phyloP scores from a whole-genome alignment of 1,284 basidiomycete genomes.

The Gymnopus androsaceus region DNA sequence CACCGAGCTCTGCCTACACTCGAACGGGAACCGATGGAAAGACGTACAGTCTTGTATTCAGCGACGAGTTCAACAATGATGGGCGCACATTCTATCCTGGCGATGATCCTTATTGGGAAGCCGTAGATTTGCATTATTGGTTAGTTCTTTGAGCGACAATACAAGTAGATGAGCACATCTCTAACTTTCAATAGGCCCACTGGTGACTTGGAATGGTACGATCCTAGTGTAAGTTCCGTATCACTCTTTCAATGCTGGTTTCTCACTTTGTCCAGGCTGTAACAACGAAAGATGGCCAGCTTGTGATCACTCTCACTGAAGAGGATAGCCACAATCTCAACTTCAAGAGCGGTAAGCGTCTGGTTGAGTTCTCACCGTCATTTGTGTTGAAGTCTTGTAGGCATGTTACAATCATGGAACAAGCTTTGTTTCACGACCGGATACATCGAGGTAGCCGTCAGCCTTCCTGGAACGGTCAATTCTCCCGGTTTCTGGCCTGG shows the following conservation, averaged over 20 bases:
- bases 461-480: constrained; percentile 73
- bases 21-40: constrained; percentile 71
- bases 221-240: constrained; percentile 55
- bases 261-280: constrained; percentile 45
- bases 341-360: constrained; percentile 69
- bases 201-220: constrained; percentile 85
- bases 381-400: constrained; percentile 32
- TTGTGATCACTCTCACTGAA: constrained; percentile 76
- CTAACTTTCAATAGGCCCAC: constrained; percentile 68
- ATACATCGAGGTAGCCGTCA: constrained; percentile 81
- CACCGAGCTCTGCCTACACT: constrained; percentile 54
- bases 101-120: constrained; percentile 81
- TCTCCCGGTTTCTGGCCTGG: constrained; percentile 81
- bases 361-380: neutral
- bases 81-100: constrained; percentile 80
- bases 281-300: constrained; percentile 69
- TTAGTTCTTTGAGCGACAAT: constrained; percentile 28
- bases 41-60: constrained; percentile 83
- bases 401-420: constrained; percentile 85
- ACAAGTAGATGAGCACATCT: constrained; percentile 4
- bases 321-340: constrained; percentile 69
- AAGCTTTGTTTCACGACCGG: constrained; percentile 94
- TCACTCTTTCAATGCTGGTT: neutral
- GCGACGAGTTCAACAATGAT: constrained; percentile 87
- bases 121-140: constrained; percentile 73